Percentiles rank a stretch among this genome's conserved stretches.
These are phyloP conservation scores for Globisporangium paroecandrum DNA, from an alignment of 352 stramenopile species.

Conservation along the genomic window DNA sequence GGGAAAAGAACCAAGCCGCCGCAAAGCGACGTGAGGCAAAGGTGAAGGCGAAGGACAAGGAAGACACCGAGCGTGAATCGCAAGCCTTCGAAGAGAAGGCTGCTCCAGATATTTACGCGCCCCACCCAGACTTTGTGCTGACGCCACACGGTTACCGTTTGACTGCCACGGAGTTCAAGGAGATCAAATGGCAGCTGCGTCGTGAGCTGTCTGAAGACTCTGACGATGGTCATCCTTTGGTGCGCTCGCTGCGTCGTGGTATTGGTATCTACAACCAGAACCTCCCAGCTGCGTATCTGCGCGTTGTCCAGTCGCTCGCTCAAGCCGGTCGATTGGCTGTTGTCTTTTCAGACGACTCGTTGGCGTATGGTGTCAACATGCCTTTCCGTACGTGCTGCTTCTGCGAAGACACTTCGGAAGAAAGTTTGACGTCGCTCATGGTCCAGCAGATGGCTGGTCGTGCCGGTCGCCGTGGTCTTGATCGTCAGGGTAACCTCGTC, in stretches of 20 bases:
- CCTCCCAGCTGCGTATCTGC: constrained; percentile 93
- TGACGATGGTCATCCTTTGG: constrained; percentile 75
- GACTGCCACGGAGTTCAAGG: constrained; percentile 89
- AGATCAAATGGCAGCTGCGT: constrained; percentile 86
- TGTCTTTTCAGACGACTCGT: constrained; percentile 97
- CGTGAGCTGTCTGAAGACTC: constrained; percentile 78
- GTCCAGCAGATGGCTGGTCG: constrained; percentile 99
- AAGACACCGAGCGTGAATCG: constrained; percentile 75
- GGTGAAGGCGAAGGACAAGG: constrained; percentile 90
- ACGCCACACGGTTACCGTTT: constrained; percentile 92
- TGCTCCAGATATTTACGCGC: constrained; percentile 92
- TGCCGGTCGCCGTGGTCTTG: constrained; percentile 95
- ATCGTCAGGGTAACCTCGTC: constrained; percentile 96
- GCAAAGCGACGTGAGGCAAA: constrained; percentile 94
- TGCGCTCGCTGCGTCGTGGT: constrained; percentile 91
- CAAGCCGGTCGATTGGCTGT: constrained; percentile 96
- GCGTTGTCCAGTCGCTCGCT: constrained; percentile 95
- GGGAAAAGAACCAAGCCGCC: constrained; percentile 84
- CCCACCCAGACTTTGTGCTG: constrained; percentile 98
- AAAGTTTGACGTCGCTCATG: constrained; percentile 95
- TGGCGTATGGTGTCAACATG: constrained; percentile 99
- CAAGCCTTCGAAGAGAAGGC: constrained; percentile 83
- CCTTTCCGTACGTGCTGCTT: constrained; percentile 98
- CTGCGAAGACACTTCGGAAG: constrained; percentile 94
- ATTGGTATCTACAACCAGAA: constrained; percentile 99